A percentile compares a stretch with the other conserved stretches of the same genome.
phyloP scores from a whole-genome alignment of 139 green algal species.

The Coelastrella sp. region DNA sequence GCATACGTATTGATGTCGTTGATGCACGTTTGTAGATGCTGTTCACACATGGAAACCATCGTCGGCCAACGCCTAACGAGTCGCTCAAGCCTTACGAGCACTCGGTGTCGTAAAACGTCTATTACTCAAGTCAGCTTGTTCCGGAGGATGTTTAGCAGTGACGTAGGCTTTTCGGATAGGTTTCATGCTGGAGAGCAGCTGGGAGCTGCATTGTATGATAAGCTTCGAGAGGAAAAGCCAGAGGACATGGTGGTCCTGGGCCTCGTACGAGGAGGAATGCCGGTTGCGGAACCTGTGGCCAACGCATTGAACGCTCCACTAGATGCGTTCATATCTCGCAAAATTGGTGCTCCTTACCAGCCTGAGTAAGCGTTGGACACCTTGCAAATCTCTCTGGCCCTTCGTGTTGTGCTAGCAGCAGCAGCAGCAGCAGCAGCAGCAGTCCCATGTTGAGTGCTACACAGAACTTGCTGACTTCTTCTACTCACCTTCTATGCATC shows the following conservation, averaged over 20 bases:
- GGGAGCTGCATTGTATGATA: neutral
- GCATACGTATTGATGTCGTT: no score
- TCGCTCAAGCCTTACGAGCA: neutral
- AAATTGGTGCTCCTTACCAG: conserved; percentile 35
- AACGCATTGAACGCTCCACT: conserved; percentile 1
- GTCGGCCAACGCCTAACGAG: neutral
- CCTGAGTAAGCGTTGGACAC: conserved; percentile 3
- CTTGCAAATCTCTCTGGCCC: neutral
- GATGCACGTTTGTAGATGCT: neutral
- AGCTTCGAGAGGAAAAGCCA: neutral
- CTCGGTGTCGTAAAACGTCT: neutral
- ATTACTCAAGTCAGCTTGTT: neutral
- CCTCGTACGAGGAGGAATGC: conserved; percentile 29
- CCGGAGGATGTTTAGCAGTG: conserved; percentile 21
- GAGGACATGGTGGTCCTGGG: conserved; percentile 9
- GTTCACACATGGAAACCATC: neutral
- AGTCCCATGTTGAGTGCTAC: neutral
- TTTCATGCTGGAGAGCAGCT: conserved; percentile 23
- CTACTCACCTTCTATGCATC: neutral
- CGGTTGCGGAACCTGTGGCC: conserved; percentile 35
- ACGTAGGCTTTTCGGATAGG: neutral
- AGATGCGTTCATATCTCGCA: conserved; percentile 38
- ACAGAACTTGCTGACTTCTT: neutral
- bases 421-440: neutral
- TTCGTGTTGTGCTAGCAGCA: neutral